Conservation (phyloP, 495 filamentous ascomycete species). For the Penicillium goetzii region DNA sequence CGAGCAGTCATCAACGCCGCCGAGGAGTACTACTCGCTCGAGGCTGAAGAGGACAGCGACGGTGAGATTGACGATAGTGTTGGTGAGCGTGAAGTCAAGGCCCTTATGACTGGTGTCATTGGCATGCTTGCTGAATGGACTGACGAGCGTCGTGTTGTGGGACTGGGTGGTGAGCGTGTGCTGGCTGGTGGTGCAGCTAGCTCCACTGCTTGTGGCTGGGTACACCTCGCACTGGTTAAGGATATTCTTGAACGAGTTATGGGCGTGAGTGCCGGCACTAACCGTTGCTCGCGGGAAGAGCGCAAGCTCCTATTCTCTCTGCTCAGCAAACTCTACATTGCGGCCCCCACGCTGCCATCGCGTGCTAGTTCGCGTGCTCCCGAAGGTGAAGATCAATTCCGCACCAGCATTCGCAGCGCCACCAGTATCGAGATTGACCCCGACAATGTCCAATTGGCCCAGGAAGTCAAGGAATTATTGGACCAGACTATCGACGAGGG, state of each 20-base stretch:
- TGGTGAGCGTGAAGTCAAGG: conserved; percentile 81
- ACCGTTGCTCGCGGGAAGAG: conserved; percentile 69
- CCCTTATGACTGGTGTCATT: conserved; percentile 71
- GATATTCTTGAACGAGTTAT: conserved; percentile 43
- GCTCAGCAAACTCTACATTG: conserved; percentile 81
- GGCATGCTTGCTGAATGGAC: conserved; percentile 94
- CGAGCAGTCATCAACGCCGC: conserved; percentile 59
- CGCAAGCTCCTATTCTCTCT: conserved; percentile 78
- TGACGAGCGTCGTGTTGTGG: conserved; percentile 84
- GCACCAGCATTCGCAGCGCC: conserved; percentile 43
- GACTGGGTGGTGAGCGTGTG: conserved; percentile 60
- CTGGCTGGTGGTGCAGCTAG: conserved; percentile 58
- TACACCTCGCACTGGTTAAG: conserved; percentile 43
- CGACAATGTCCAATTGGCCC: conserved; percentile 42
- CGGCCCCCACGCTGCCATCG: conserved; percentile 51
- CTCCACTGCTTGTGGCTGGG: conserved; percentile 57
- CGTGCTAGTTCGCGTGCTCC: conserved; percentile 45
- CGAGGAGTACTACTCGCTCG: conserved; percentile 54
- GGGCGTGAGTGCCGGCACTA: conserved; percentile 38
- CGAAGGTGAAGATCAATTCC: conserved; percentile 45
- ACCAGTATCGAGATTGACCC: conserved; percentile 41
- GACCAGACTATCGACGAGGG: conserved; percentile 71
- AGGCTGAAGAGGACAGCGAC: conserved; percentile 57
- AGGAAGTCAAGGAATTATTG: conserved; percentile 56
- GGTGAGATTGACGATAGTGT: conserved; percentile 66